Conservation (phyloP, 2,329 filamentous ascomycete genomes). For the Ciborinia camelliae region DNA sequence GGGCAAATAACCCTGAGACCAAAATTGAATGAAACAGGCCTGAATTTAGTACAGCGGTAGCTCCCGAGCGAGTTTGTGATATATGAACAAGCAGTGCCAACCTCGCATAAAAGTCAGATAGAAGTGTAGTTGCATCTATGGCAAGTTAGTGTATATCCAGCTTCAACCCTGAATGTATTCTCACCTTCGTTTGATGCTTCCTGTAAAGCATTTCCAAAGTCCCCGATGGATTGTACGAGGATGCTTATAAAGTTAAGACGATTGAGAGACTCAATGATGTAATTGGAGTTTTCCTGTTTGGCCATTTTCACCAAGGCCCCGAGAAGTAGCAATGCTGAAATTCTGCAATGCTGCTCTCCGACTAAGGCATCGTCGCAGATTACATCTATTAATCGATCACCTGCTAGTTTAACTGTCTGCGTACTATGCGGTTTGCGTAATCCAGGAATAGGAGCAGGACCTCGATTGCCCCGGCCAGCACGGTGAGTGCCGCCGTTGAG, state of each 20-base stretch:
- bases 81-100: constrained; percentile 80
- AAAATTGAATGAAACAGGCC: constrained; percentile 81
- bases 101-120: constrained; percentile 61
- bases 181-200: constrained; percentile 55
- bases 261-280: constrained; percentile 75
- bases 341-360: constrained; percentile 75
- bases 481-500: not conserved
- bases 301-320: constrained; percentile 73
- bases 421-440: constrained; percentile 50
- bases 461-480: not conserved
- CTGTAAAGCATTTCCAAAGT: constrained; percentile 69
- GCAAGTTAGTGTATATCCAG: constrained; percentile 20
- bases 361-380: constrained; percentile 92
- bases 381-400: constrained; percentile 77
- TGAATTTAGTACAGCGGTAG: constrained; percentile 81
- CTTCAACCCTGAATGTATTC: constrained; percentile 26
- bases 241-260: constrained; percentile 88
- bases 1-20: constrained; percentile 78
- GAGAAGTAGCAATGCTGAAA: constrained; percentile 82
- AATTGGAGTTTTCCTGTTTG: constrained; percentile 65
- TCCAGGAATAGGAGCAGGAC: constrained; percentile 41
- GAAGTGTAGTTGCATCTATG: constrained; percentile 40
- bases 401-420: constrained; percentile 73
- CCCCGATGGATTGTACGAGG: constrained; percentile 81
- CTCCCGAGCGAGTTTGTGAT: constrained; percentile 78